Percentiles rank a stretch among this genome's conserved stretches.
Evolutionary conservation across 2,329 filamentous ascomycete genomes (phyloP).

Genomic region (Arthrobotrys megalospora): DNA sequence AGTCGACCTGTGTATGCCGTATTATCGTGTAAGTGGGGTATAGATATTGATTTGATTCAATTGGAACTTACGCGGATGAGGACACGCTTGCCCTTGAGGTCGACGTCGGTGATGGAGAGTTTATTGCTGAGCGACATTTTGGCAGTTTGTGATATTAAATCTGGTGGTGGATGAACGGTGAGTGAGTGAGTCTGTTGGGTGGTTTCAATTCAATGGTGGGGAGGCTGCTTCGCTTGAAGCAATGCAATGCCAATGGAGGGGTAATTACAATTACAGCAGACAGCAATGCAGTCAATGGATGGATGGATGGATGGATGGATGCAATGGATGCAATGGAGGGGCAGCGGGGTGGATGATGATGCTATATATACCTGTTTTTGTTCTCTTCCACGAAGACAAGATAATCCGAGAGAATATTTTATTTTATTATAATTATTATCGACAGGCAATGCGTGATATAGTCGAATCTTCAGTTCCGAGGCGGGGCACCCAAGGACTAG

Average conservation of each 20-base stretch:
- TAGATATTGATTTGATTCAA: constrained; percentile 21
- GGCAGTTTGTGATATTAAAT: too few species aligned
- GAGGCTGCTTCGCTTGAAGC: background rate
- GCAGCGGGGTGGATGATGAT: too few species aligned
- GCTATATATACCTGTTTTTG: constrained; percentile 1
- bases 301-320: background rate
- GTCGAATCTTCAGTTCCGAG: constrained; percentile 2
- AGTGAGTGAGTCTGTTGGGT: too few species aligned
- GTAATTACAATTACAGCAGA: background rate
- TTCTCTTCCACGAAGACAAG: background rate
- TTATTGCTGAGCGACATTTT: constrained; percentile 98
- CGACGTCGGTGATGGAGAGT: constrained; percentile 94
- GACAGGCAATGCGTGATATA: background rate
- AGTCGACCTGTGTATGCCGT: constrained; percentile 80
- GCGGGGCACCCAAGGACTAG: constrained; percentile 18
- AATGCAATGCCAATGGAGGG: background rate
- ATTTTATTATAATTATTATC: background rate
- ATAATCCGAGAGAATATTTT: constrained; percentile 1
- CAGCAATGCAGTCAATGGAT: background rate
- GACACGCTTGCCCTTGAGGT: constrained; percentile 98
- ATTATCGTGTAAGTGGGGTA: background rate
- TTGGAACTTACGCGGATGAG: constrained; percentile 85
- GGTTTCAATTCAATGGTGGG: background rate
- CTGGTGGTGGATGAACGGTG: too few species aligned
- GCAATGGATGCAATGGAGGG: background rate